Percentiles rank a stretch among this genome's conserved stretches.
phyloP scores from a whole-genome alignment of 768 basidiomycete genomes.

The Suillus subluteus region DNA sequence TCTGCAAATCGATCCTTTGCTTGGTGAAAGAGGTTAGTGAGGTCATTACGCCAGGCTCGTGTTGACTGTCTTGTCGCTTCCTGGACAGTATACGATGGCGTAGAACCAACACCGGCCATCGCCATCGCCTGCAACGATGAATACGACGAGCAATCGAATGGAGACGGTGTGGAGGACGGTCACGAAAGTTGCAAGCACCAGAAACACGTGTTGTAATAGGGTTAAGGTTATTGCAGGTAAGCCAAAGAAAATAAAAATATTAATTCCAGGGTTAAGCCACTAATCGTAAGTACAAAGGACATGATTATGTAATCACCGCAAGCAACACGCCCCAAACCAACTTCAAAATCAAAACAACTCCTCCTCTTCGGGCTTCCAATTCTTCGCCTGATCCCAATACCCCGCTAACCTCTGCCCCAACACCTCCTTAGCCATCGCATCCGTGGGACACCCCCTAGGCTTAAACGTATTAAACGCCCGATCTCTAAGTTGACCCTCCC shows the following conservation, averaged over 20 bases:
- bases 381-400: conserved; percentile 95
- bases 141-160: neutral
- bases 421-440: conserved; percentile 82
- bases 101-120: conserved; percentile 6
- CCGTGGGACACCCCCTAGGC: conserved; percentile 81
- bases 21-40: conserved; percentile 73
- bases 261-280: neutral
- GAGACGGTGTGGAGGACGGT: neutral
- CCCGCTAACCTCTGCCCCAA: conserved; percentile 85
- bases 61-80: conserved; percentile 75
- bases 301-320: neutral
- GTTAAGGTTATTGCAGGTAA: conserved; percentile 11
- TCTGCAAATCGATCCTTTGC: conserved; percentile 96
- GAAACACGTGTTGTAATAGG: conserved; percentile 14
- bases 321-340: neutral
- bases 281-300: neutral
- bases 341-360: conserved; percentile 54
- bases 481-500: conserved; percentile 91
- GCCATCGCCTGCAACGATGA: conserved; percentile 11
- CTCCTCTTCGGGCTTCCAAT: conserved; percentile 83
- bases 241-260: neutral
- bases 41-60: conserved; percentile 77
- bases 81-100: conserved; percentile 54
- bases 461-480: conserved; percentile 80
- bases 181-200: conserved; percentile 8